A percentile compares a stretch with the other conserved stretches of the same genome.
These are phyloP conservation scores for Pleurotus platypus DNA, from an alignment of 768 basidiomycete genomes.

Conservation along the genomic window DNA sequence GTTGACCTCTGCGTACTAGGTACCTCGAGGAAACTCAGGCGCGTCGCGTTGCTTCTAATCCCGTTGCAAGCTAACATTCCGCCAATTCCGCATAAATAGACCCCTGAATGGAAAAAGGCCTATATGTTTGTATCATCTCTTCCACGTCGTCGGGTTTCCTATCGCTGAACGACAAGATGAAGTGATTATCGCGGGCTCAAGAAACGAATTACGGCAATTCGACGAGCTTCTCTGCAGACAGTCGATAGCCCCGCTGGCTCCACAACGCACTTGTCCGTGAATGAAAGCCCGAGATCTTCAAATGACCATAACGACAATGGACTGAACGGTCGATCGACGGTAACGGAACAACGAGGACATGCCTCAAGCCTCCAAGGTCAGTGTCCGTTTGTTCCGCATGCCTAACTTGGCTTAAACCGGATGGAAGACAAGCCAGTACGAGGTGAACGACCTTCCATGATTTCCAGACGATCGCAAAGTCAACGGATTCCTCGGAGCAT, in stretches of 20 bases:
- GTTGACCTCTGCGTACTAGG: constrained; percentile 26
- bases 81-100: constrained; percentile 31
- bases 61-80: neutral
- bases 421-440: no score
- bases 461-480: no score
- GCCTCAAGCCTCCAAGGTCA: no score
- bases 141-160: neutral
- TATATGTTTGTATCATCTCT: constrained; percentile 48
- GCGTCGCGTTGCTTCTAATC: constrained; percentile 6
- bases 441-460: neutral
- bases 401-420: no score
- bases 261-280: neutral
- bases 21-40: constrained; percentile 73
- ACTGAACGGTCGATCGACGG: neutral
- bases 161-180: neutral
- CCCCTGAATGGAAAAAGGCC: constrained; percentile 70
- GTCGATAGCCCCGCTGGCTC: constrained; percentile 11
- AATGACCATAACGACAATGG: neutral
- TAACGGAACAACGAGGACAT: no score
- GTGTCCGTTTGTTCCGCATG: no score
- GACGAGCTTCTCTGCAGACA: constrained; percentile 25
- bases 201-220: constrained; percentile 57
- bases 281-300: constrained; percentile 2
- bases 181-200: constrained; percentile 77
- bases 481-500: no score